These are phyloP conservation scores for Nidula microcarpa DNA, from an alignment of 768 basidiomycete genomes.

Conservation along the genomic window DNA sequence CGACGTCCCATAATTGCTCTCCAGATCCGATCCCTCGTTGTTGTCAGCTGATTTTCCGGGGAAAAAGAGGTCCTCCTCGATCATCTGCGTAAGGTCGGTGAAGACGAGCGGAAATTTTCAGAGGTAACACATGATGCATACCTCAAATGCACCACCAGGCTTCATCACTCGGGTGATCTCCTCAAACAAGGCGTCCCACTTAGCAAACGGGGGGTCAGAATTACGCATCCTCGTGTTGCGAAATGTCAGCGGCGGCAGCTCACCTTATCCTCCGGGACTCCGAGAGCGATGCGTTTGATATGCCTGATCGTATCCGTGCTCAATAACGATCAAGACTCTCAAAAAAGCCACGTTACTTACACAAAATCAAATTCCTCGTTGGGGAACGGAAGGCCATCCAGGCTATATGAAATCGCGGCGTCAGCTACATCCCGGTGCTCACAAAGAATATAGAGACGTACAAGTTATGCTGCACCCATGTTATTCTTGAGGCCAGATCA, in stretches of 20 bases:
- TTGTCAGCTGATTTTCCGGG: constrained; percentile 48
- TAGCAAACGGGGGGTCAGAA: background rate
- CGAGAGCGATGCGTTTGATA: constrained; percentile 67
- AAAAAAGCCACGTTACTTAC: constrained; percentile 32
- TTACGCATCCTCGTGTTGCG: background rate
- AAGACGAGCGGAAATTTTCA: background rate
- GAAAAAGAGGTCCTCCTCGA: constrained; percentile 75
- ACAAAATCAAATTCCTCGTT: constrained; percentile 77
- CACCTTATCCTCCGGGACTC: constrained; percentile 76
- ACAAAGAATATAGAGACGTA: constrained; percentile 23
- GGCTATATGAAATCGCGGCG: constrained; percentile 29
- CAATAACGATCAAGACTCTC: background rate
- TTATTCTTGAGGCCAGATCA: constrained; percentile 57
- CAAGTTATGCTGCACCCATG: constrained; percentile 76
- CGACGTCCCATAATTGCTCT: constrained; percentile 16
- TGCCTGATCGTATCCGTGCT: constrained; percentile 36
- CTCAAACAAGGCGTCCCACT: constrained; percentile 72
- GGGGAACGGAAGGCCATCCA: constrained; percentile 67
- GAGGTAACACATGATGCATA: constrained; percentile 14
- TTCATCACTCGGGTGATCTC: constrained; percentile 72
- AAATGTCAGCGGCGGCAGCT: constrained; percentile 1
- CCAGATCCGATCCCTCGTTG: constrained; percentile 22
- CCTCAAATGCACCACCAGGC: constrained; percentile 71
- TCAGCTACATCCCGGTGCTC: background rate
- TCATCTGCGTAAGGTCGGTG: constrained; percentile 35